phyloP scores from a whole-genome alignment of 2,329 filamentous ascomycete genomes.

The Orbilia javanica region DNA sequence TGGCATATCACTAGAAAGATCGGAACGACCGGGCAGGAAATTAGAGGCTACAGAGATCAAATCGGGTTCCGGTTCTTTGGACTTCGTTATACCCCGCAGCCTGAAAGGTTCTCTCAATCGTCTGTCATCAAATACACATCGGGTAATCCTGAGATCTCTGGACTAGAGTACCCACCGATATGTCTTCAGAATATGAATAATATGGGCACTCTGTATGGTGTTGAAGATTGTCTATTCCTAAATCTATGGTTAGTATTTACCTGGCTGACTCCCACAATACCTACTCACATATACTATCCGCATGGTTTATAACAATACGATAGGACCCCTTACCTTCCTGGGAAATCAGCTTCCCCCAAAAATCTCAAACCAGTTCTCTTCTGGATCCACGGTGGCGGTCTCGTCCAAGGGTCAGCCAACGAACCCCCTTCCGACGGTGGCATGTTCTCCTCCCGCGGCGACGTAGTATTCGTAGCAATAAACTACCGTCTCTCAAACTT shows the following conservation, averaged over 20 bases:
- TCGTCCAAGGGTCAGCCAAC: slow-evolving; percentile 63
- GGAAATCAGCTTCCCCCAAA: slow-evolving; percentile 64
- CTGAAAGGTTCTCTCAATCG: slow-evolving; percentile 68
- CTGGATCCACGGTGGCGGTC: slow-evolving; percentile 68
- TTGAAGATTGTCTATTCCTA: slow-evolving; percentile 68
- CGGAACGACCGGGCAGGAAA: slow-evolving; percentile 63
- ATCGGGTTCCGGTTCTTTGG: slow-evolving; percentile 70
- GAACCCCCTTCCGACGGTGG: slow-evolving; percentile 66
- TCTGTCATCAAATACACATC: slow-evolving; percentile 64
- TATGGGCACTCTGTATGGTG: slow-evolving; percentile 60
- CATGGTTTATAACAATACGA: not conserved
- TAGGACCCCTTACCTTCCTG: slow-evolving; percentile 65
- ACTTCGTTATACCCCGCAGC: slow-evolving; percentile 67
- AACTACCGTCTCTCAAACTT: slow-evolving; percentile 66
- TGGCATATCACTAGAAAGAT: slow-evolving; percentile 66
- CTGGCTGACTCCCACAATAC: too few species aligned
- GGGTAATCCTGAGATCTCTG: slow-evolving; percentile 62
- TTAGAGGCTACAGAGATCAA: slow-evolving; percentile 66
- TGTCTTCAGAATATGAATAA: slow-evolving; percentile 65
- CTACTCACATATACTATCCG: not conserved
- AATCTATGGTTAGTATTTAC: slow-evolving; percentile 66
- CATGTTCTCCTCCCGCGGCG: slow-evolving; percentile 66
- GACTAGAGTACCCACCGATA: slow-evolving; percentile 64
- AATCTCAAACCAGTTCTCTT: slow-evolving; percentile 65
- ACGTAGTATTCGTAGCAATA: slow-evolving; percentile 67